A percentile compares a stretch with the other conserved stretches of the same genome.
These are phyloP conservation scores for Apiospora arundinis DNA, from an alignment of 2,329 filamentous ascomycete genomes.

Conservation along the genomic window DNA sequence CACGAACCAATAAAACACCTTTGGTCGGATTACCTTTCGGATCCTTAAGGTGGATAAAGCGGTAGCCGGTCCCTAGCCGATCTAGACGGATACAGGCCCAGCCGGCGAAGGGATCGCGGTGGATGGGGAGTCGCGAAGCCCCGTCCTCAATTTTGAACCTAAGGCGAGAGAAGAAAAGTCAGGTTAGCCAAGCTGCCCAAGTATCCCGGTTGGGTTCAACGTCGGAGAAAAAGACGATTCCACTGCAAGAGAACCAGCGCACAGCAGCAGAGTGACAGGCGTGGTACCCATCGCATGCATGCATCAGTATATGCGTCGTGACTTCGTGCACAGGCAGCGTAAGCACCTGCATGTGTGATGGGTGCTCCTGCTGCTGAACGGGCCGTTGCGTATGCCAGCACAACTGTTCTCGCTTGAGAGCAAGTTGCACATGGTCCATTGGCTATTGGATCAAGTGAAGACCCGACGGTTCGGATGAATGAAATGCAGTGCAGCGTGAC, in stretches of 20 bases:
- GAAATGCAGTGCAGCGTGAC: conserved; percentile 28
- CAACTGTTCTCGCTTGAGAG: conserved; percentile 30
- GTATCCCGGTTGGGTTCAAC: conserved; percentile 21
- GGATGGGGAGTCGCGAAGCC: conserved; percentile 39
- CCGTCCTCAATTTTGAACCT: conserved; percentile 64
- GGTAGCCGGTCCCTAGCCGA: conserved; percentile 60
- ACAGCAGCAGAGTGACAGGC: neutral
- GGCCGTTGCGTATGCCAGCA: conserved; percentile 36
- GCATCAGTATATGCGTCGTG: neutral
- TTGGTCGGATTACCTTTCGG: conserved; percentile 50
- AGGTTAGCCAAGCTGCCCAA: conserved; percentile 32
- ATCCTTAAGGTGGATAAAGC: conserved; percentile 59
- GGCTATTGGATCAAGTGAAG: conserved; percentile 24
- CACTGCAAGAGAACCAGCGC: neutral
- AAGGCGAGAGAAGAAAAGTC: conserved; percentile 25
- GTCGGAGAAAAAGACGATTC: neutral
- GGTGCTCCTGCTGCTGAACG: conserved; percentile 30
- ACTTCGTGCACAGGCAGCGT: neutral
- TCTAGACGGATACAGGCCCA: conserved; percentile 68
- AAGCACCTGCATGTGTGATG: neutral
- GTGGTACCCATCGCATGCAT: neutral
- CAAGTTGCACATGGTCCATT: conserved; percentile 30
- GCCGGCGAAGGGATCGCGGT: conserved; percentile 50
- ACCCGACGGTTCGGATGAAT: conserved; percentile 30
- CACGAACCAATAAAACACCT: conserved; percentile 58